Evolutionary conservation across 345 rosid species (phyloP), one percentile per base, ranked within the genome.

Genomic region (Ailanthus altissimus): DNA sequence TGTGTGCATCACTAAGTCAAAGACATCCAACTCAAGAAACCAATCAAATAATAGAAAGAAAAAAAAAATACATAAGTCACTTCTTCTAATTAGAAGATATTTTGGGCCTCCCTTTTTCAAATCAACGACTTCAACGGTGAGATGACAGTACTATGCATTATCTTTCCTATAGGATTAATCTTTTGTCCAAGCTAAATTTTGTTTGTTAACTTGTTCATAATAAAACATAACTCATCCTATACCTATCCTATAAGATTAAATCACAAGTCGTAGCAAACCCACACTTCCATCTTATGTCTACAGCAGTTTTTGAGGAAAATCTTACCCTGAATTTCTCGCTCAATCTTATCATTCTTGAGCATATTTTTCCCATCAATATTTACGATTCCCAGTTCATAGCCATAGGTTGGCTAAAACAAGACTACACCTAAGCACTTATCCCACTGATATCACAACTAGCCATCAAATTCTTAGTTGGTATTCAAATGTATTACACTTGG

Each of bases 151-250:
- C 58, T 57, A 13, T 40, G 12, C 10, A 40, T 47, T 60, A 28
- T 18, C 57, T 18, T 45, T 10, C 13, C 70, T 28, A 26, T 26
- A 18, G 62, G 46, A 54, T 72, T 42, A 23, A 20, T 49, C 58
- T 16, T 50, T 5, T 25, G 14, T 26, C 36, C 56, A 38, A 5
- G 20, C 61, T 16, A 38, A n/a, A 23, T 38, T 70, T 38, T 50
- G 25, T 54, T 40, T 32, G 46, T 74, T 16, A 32, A 25, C 78
- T 75, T 53, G 49, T 51, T 53, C 40, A 65, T 51, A 11, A 26
- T 51, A 25, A 40, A 53, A 25, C 54, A 47, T 58, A 45, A 60
- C 42, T 9, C 12, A 16, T 20, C 46, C 20, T 10, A 60, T 46
- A 63, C 18, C 25, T 21, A 51, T 65, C 59, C 25, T 43, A 38